Percentiles rank a stretch among this genome's conserved stretches.
These are phyloP conservation scores for Taphrina flavorubra DNA, from an alignment of 1,139 yeast species.

Conservation along the genomic window DNA sequence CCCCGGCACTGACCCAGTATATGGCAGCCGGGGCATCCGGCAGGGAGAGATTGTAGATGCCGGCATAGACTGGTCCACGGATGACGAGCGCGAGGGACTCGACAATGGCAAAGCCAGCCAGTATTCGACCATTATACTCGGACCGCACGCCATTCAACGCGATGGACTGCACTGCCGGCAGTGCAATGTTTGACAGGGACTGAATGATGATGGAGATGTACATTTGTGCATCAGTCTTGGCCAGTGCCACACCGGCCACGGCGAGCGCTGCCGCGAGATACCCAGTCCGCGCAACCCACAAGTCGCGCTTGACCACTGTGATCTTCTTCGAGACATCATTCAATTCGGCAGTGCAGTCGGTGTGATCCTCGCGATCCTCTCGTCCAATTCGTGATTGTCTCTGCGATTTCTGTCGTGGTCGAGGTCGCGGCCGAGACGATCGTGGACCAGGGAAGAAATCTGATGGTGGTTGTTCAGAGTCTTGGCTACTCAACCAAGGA, in stretches of 20 bases:
- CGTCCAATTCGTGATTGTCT: not conserved
- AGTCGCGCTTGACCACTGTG: conserved; percentile 41
- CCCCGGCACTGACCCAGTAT: conserved; percentile 36
- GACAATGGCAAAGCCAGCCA: conserved; percentile 43
- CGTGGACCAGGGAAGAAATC: conserved; percentile 21
- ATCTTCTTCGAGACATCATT: conserved; percentile 35
- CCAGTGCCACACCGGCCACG: conserved; percentile 38
- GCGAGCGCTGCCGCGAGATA: conserved; percentile 37
- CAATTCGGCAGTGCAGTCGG: conserved; percentile 4
- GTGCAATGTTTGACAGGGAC: conserved; percentile 40
- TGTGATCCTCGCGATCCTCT: not conserved
- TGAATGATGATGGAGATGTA: conserved; percentile 38
- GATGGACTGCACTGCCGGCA: conserved; percentile 42
- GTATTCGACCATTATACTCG: conserved; percentile 42
- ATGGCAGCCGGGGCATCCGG: conserved; percentile 34
- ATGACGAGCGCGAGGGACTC: conserved; percentile 41
- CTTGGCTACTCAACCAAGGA: conserved; percentile 33
- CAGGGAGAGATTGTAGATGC: conserved; percentile 35
- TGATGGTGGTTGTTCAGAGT: conserved; percentile 19
- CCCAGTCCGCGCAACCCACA: conserved; percentile 42
- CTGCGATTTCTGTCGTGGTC: not conserved
- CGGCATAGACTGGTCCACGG: conserved; percentile 42
- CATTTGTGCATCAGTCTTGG: conserved; percentile 37
- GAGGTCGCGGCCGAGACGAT: not conserved
- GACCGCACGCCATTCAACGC: conserved; percentile 42